Base-by-base conservation (phyloP, 2,329 filamentous ascomycete genomes). In the Rutstroemia sp. region DNA sequence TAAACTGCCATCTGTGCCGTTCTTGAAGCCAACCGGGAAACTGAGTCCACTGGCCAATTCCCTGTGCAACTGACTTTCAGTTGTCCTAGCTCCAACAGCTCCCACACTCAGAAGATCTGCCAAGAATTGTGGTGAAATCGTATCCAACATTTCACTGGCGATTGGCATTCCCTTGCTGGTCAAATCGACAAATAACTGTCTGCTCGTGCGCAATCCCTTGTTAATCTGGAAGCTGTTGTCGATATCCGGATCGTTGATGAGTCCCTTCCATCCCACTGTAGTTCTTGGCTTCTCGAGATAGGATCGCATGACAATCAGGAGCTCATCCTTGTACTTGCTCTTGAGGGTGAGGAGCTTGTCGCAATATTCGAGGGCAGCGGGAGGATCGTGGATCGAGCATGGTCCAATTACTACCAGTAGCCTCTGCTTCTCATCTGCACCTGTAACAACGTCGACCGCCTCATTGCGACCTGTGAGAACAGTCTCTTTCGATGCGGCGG, bases 11-110 rank as follows among this genome's bases (percentile, higher is more conserved):
- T 99, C 94, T 34, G 94, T 99, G 62, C 94, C 94, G 73, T 99
- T 99, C 82, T 99, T 99, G 87, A 99, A 99, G 51, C 94, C 94
- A 10, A 99, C 91, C 2, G 94, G 94, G 87, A 96, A 97, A 65
- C 88, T 95, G 38, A 97, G 79, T 69, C 94, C 94, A 53, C 88
- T 94, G 21, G 94, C 92, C 61, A 99, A 78, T 75, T 99, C 94
- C 56, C 94, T 86, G 74, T 99, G 94, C 60, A 97, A 80, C 76
- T 99, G 94, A 51, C 87, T 92, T 76, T 99, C 94, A 2, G 94
- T 97, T 19, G 94, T 99, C 60, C 94, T 83, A n/a, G 94, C 94
- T 56, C 94, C 94, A 64, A 99, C 86, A 27, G 94, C 94, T 56
- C 94, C 94, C 12, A 96, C 86, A 39, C 89, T 95, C 64, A 97